Conservation (phyloP, 805 yeast species). For the Wickerhamomyces hampshirensis region DNA sequence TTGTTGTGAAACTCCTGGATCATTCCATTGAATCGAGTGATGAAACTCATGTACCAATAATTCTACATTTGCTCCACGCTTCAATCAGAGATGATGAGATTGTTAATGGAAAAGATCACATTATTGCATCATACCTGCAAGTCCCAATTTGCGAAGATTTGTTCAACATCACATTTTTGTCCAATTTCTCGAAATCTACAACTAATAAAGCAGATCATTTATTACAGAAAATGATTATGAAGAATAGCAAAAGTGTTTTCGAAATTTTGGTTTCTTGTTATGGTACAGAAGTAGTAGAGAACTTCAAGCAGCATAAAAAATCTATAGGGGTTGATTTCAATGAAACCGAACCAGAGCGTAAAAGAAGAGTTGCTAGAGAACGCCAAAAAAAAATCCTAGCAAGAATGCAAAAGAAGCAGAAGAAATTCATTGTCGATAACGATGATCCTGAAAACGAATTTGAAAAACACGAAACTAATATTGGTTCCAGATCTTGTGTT, state of each 20-base stretch:
- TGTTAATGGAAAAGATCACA: conserved; percentile 34
- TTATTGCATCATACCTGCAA: conserved; percentile 25
- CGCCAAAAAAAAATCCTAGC: conserved; percentile 58
- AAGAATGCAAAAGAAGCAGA: conserved; percentile 69
- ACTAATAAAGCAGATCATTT: conserved; percentile 53
- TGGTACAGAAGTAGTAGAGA: conserved; percentile 49
- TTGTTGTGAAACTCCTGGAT: conserved; percentile 53
- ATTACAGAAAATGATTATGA: conserved; percentile 44
- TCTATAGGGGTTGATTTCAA: conserved; percentile 31
- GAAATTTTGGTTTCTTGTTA: conserved; percentile 50
- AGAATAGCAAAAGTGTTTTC: conserved; percentile 42
- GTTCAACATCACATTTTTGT: conserved; percentile 44
- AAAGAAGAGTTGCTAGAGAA: conserved; percentile 52
- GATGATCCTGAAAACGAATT: conserved; percentile 34
- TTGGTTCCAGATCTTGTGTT: conserved; percentile 40
- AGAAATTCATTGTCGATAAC: conserved; percentile 61
- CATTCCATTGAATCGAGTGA: conserved; percentile 45
- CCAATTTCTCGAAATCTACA: conserved; percentile 42
- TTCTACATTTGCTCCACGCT: conserved; percentile 70
- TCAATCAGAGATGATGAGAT: conserved; percentile 46
- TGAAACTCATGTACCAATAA: conserved; percentile 50
- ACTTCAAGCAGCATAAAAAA: conserved; percentile 44
- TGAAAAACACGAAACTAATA: conserved; percentile 24
- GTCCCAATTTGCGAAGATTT: conserved; percentile 50
- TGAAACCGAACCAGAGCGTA: conserved; percentile 53